A percentile compares a stretch with the other conserved stretches of the same genome.
Evolutionary conservation across 805 yeast genomes (phyloP).

Genomic region (Candida mattraensis): DNA sequence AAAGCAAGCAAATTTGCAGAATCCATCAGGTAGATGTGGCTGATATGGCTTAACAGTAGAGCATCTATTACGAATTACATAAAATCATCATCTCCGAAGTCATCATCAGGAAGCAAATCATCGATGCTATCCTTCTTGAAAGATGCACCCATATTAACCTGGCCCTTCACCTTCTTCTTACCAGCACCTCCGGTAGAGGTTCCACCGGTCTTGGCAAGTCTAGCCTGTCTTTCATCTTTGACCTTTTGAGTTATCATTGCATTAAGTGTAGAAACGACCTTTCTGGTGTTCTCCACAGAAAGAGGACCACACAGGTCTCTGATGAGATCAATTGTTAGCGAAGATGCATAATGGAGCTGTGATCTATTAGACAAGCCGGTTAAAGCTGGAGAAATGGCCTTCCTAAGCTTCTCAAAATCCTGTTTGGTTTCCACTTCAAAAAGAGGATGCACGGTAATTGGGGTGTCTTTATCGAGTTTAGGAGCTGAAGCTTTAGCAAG

Average conservation of each 20-base stretch:
- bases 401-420: conserved; percentile 77
- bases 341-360: conserved; percentile 65
- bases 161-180: conserved; percentile 88
- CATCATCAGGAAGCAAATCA: conserved; percentile 48
- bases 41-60: no score
- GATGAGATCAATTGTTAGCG: conserved; percentile 79
- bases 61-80: conserved; percentile 65
- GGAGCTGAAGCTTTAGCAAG: conserved; percentile 46
- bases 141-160: conserved; percentile 58
- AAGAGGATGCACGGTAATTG: conserved; percentile 73
- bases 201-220: conserved; percentile 79
- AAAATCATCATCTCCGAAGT: conserved; percentile 78
- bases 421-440: conserved; percentile 79
- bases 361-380: conserved; percentile 61
- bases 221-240: conserved; percentile 84
- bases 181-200: conserved; percentile 92
- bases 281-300: conserved; percentile 77
- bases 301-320: conserved; percentile 84
- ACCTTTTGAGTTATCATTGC: conserved; percentile 83
- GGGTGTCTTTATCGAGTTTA: conserved; percentile 56
- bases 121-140: conserved; percentile 67
- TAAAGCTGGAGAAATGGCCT: conserved; percentile 63
- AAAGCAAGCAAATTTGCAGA: no score
- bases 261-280: conserved; percentile 80
- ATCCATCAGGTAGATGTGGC: no score